Evolutionary conservation across 768 basidiomycete species (phyloP).

Genomic region (Auricularia sp.): DNA sequence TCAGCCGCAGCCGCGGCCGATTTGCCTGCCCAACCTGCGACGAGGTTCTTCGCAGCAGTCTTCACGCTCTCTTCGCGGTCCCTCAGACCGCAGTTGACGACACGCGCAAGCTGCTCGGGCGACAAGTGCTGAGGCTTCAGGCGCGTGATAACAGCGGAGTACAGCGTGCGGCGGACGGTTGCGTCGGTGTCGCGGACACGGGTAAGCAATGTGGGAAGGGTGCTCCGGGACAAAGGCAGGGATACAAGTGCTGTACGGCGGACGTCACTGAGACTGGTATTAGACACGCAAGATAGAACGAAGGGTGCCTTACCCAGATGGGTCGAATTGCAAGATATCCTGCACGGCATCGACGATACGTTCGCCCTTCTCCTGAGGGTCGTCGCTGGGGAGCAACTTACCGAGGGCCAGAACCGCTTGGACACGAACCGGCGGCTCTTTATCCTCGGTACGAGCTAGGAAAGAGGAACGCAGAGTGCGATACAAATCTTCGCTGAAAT

Average conservation of each 20-base stretch:
- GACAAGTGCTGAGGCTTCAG: conserved; percentile 38
- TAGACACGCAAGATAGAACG: conserved; percentile 6
- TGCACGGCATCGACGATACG: conserved; percentile 52
- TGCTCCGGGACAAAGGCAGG: conserved; percentile 45
- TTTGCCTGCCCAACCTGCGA: conserved; percentile 68
- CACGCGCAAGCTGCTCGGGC: conserved; percentile 50
- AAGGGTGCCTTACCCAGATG: conserved; percentile 50
- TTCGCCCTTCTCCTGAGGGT: conserved; percentile 19
- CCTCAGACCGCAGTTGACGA: conserved; percentile 74
- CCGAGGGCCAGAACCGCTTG: not conserved
- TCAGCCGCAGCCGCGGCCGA: conserved; percentile 22
- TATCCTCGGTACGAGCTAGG: conserved; percentile 20
- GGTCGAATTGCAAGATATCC: conserved; percentile 59
- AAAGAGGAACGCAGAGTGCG: conserved; percentile 48
- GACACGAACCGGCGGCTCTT: not conserved
- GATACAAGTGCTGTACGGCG: conserved; percentile 71
- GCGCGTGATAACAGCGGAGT: conserved; percentile 40
- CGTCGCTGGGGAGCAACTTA: conserved; percentile 28
- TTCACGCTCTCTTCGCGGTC: conserved; percentile 74
- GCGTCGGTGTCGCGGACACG: conserved; percentile 76
- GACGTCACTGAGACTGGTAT: conserved; percentile 53
- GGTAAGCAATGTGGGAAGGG: conserved; percentile 56
- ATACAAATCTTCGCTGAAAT: conserved; percentile 66
- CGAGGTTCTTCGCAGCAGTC: conserved; percentile 57
- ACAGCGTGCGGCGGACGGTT: conserved; percentile 64